A percentile compares a stretch with the other conserved stretches of the same genome.
Evolutionary conservation across 345 rosid species (phyloP).

Genomic region (Ailanthus altissimus): DNA sequence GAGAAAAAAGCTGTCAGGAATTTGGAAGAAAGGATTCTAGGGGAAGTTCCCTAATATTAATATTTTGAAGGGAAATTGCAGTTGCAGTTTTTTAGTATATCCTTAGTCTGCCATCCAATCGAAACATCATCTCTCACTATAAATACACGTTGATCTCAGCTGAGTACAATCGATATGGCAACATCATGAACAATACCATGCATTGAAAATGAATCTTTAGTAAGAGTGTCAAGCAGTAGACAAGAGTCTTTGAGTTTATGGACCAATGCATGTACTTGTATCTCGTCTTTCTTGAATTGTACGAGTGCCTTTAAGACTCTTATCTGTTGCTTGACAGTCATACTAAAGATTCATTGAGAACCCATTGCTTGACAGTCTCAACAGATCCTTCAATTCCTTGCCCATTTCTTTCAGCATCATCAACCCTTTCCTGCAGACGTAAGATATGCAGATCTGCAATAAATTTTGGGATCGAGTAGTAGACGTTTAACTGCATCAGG

Average conservation of each 20-base stretch:
- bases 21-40: fast-evolving
- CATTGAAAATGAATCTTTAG: background rate
- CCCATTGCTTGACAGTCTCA: too few species aligned
- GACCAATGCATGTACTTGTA: conserved; percentile 18
- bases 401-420: too few species aligned
- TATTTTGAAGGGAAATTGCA: background rate
- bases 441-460: too few species aligned
- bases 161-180: conserved; percentile 24
- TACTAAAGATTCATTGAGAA: too few species aligned
- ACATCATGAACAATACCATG: conserved; percentile 32
- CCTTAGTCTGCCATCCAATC: background rate
- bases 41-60: background rate
- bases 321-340: too few species aligned
- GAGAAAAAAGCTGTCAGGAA: conserved; percentile 23
- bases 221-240: conserved; percentile 19
- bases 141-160: conserved; percentile 8
- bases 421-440: too few species aligned
- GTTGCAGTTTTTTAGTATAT: background rate
- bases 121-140: background rate
- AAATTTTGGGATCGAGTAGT: too few species aligned
- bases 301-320: background rate
- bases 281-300: conserved; percentile 13
- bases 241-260: conserved; percentile 23
- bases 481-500: too few species aligned
- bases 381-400: too few species aligned